Conservation (phyloP, 1,139 yeast species). For the Blastobotrys capitulatus region DNA sequence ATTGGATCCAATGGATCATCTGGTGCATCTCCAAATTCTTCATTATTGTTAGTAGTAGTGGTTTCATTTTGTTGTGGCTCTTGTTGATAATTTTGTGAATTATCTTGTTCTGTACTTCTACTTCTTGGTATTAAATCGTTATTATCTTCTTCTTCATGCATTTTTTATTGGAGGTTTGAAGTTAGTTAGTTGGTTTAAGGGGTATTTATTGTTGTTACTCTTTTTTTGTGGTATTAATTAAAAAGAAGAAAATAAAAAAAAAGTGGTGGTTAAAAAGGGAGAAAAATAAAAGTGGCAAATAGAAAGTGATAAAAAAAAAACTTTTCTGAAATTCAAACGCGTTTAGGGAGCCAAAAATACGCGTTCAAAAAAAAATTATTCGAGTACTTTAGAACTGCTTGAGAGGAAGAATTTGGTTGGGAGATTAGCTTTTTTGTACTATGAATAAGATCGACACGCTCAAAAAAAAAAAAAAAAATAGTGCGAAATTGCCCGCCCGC, state of each 20-base stretch:
- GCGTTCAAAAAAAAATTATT: not conserved
- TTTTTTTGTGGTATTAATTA: too few species aligned
- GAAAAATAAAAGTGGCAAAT: not conserved
- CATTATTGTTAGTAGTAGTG: too few species aligned
- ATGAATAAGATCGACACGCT: too few species aligned
- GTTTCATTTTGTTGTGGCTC: not conserved
- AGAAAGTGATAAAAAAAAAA: too few species aligned
- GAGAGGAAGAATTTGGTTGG: too few species aligned
- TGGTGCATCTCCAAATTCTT: conserved; percentile 7
- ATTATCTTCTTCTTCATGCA: conserved; percentile 4
- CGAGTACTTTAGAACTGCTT: too few species aligned
- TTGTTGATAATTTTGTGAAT: not conserved
- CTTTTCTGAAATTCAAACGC: not conserved
- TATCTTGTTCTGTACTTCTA: not conserved
- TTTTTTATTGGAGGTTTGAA: not conserved
- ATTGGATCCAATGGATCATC: conserved; percentile 15
- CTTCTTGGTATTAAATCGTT: conserved; percentile 4
- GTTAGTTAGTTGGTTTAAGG: too few species aligned
- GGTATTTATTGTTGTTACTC: too few species aligned
- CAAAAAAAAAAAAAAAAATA: too few species aligned
- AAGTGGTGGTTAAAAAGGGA: not conserved
- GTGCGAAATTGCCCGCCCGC: too few species aligned
- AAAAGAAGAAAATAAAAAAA: not conserved
- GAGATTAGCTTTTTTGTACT: too few species aligned
- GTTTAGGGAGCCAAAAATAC: not conserved